These are phyloP conservation scores for Naganishia antarctica DNA, from an alignment of 768 basidiomycete species.

Conservation along the genomic window DNA sequence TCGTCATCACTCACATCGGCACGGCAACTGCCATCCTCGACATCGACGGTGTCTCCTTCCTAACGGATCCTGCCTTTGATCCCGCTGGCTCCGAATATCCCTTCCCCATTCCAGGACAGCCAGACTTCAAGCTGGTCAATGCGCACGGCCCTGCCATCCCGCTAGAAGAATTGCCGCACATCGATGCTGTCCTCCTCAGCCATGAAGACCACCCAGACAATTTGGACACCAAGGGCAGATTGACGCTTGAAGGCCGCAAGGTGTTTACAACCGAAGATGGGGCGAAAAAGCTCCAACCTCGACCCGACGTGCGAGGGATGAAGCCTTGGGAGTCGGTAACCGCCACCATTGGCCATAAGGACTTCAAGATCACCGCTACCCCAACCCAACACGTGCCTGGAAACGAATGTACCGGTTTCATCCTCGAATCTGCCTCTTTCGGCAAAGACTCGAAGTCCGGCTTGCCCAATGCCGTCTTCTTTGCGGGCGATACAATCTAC, in stretches of 20 bases:
- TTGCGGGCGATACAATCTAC: conserved; percentile 11
- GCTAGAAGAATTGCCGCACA: not conserved
- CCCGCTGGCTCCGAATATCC: not conserved
- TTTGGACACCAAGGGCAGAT: not conserved
- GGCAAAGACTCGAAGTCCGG: not conserved
- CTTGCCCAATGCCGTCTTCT: conserved; percentile 3
- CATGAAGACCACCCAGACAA: conserved; percentile 19
- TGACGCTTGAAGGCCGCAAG: not conserved
- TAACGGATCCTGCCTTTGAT: conserved; percentile 5
- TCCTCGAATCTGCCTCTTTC: not conserved
- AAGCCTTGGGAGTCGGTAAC: conserved; percentile 2
- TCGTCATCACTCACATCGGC: conserved; percentile 14
- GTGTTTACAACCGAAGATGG: conserved; percentile 9
- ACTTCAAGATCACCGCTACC: conserved; percentile 5
- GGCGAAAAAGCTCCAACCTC: not conserved
- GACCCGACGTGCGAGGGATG: not conserved
- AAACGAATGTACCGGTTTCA: conserved; percentile 9
- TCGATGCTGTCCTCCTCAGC: not conserved
- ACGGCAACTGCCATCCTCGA: conserved; percentile 7
- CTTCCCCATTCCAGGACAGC: too few species aligned
- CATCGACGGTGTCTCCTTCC: not conserved
- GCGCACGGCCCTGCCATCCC: not conserved
- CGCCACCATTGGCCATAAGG: not conserved
- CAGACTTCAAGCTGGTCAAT: not conserved
- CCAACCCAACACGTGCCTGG: not conserved